These are phyloP conservation scores for Yamadazyma siamensis DNA, from an alignment of 1,139 yeast genomes.

Conservation along the genomic window DNA sequence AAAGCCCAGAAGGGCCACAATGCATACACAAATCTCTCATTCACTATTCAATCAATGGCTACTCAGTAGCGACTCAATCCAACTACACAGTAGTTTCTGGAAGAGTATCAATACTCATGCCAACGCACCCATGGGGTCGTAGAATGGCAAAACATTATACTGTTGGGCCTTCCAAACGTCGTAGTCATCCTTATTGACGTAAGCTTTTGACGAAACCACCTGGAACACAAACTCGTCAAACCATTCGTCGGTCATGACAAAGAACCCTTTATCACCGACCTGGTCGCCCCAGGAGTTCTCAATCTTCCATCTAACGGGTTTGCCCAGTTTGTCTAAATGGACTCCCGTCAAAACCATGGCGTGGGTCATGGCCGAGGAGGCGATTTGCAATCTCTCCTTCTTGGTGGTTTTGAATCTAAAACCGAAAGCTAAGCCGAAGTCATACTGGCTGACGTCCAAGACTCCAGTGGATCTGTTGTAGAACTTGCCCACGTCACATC, in stretches of 20 bases:
- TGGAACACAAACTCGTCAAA: slow-evolving; percentile 83
- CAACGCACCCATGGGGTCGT: slow-evolving; percentile 87
- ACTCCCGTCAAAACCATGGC: slow-evolving; percentile 82
- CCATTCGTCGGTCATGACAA: slow-evolving; percentile 78
- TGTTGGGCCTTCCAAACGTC: slow-evolving; percentile 49
- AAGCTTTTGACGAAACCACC: slow-evolving; percentile 63
- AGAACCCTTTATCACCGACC: slow-evolving; percentile 71
- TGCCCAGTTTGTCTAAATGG: slow-evolving; percentile 41
- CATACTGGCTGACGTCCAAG: slow-evolving; percentile 68
- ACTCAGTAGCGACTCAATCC: not conserved
- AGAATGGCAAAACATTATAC: slow-evolving; percentile 63
- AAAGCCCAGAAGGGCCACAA: too few relatives aligned
- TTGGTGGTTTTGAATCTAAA: slow-evolving; percentile 47
- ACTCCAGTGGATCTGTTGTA: slow-evolving; percentile 59
- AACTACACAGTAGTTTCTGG: not conserved
- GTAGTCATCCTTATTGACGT: slow-evolving; percentile 41
- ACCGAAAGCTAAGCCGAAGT: slow-evolving; percentile 63
- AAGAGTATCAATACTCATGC: slow-evolving; percentile 34
- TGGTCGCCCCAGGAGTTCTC: slow-evolving; percentile 87
- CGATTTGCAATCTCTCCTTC: slow-evolving; percentile 53
- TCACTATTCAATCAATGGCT: not conserved
- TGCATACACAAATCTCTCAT: too few relatives aligned
- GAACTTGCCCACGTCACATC: slow-evolving; percentile 80
- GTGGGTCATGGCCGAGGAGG: slow-evolving; percentile 71
- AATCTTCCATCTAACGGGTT: slow-evolving; percentile 75